Percentiles rank a stretch among this genome's conserved stretches.
phyloP scores from a whole-genome alignment of 441 rosid species.

The Jatropha podagrica region DNA sequence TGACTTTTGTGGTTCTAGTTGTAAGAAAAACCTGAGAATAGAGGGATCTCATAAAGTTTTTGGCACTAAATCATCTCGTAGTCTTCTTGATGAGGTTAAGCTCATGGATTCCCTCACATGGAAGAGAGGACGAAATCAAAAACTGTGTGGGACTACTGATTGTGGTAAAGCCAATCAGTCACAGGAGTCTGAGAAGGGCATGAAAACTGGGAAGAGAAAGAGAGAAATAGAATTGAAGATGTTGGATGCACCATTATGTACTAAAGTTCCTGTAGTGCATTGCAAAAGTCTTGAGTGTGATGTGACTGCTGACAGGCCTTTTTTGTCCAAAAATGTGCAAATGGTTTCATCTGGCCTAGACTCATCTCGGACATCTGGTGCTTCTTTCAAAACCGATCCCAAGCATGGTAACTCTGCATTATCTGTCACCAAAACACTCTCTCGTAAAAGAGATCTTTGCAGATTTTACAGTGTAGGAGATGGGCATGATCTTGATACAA shows the following conservation, averaged over 20 bases:
- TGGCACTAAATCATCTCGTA: conserved; percentile 29
- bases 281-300: conserved; percentile 16
- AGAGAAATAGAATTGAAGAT: conserved; percentile 28
- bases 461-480: conserved; percentile 22
- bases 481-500: conserved; percentile 7
- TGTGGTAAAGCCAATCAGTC: conserved; percentile 26
- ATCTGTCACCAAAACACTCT: conserved; percentile 26
- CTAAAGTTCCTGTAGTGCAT: conserved; percentile 15
- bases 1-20: conserved; percentile 29
- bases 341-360: conserved; percentile 23
- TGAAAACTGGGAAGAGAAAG: conserved; percentile 42
- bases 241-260: conserved; percentile 20
- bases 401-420: conserved; percentile 19
- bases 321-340: conserved; percentile 27
- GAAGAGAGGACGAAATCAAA: conserved; percentile 36
- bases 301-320: conserved; percentile 11
- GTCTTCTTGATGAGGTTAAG: conserved; percentile 62
- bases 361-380: conserved; percentile 13
- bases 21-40: conserved; percentile 25
- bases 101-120: conserved; percentile 47
- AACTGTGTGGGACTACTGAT: conserved; percentile 22
- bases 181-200: conserved; percentile 21
- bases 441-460: conserved; percentile 36
- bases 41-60: conserved; percentile 23
- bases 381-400: conserved; percentile 18